Percentiles rank a stretch among this genome's conserved stretches.
Conservation (phyloP, 495 filamentous ascomycete species). For the Trichodelitschia bisporula region DNA sequence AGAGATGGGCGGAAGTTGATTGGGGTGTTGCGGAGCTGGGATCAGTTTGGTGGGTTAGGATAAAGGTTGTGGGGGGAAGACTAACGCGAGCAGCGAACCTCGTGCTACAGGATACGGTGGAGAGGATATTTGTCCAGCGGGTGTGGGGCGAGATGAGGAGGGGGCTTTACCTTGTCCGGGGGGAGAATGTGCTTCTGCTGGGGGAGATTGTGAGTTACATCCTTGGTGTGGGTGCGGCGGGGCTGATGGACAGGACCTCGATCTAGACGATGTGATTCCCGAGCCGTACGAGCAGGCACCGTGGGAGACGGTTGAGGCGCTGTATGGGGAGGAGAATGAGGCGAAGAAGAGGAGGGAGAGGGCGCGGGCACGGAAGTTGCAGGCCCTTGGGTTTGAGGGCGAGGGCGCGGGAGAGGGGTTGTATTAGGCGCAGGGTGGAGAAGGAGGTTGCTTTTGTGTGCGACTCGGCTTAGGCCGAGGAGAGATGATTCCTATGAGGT, state of each 20-base stretch:
- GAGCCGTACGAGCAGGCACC: slow-evolving; percentile 40
- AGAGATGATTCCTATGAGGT: not conserved
- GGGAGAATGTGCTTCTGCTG: slow-evolving; percentile 77
- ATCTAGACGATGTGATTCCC: slow-evolving; percentile 77
- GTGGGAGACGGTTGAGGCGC: slow-evolving; percentile 38
- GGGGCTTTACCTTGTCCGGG: slow-evolving; percentile 71
- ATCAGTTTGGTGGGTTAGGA: slow-evolving; percentile 59
- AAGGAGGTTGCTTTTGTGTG: not conserved
- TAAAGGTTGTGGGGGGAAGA: not conserved
- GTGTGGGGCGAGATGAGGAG: slow-evolving; percentile 61
- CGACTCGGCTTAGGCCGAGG: not conserved
- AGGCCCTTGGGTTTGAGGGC: slow-evolving; percentile 44
- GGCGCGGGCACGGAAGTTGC: slow-evolving; percentile 37
- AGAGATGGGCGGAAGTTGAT: slow-evolving; percentile 85
- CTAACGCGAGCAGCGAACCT: slow-evolving; percentile 44
- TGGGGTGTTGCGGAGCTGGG: slow-evolving; percentile 85
- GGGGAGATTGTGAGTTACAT: slow-evolving; percentile 70
- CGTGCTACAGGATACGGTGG: slow-evolving; percentile 73
- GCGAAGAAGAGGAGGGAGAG: slow-evolving; percentile 51
- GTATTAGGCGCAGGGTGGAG: not conserved
- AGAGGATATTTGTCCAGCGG: slow-evolving; percentile 44
- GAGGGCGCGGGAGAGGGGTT: slow-evolving; percentile 1
- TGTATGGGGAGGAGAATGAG: slow-evolving; percentile 42
- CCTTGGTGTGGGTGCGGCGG: too few species aligned
- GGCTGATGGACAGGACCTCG: slow-evolving; percentile 45